These are phyloP conservation scores for Exophiala mesophila DNA, from an alignment of 2,329 filamentous ascomycete species.

Conservation along the genomic window DNA sequence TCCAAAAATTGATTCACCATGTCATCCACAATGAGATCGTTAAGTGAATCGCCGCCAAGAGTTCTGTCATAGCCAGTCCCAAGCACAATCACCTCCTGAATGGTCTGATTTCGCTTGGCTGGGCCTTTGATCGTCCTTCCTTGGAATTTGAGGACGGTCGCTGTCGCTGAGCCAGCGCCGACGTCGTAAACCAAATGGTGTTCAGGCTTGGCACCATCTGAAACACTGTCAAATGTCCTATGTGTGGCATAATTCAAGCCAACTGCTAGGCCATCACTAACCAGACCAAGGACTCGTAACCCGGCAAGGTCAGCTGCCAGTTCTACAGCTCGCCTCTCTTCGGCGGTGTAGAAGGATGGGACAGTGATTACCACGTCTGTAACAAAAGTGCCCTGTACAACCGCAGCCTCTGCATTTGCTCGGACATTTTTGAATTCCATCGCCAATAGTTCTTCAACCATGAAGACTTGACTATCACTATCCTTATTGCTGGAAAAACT, in stretches of 20 bases:
- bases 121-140: constrained; percentile 83
- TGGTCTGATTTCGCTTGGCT: constrained; percentile 89
- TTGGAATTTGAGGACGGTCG: constrained; percentile 85
- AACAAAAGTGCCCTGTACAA: constrained; percentile 68
- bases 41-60: constrained; percentile 84
- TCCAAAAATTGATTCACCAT: constrained; percentile 77
- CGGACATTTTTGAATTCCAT: constrained; percentile 94
- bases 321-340: constrained; percentile 83
- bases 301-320: constrained; percentile 83
- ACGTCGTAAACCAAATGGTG: constrained; percentile 94
- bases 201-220: constrained; percentile 79
- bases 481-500: constrained; percentile 61
- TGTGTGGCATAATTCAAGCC: constrained; percentile 92
- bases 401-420: constrained; percentile 78
- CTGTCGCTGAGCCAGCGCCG: constrained; percentile 91
- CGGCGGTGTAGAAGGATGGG: constrained; percentile 81
- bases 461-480: constrained; percentile 55
- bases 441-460: constrained; percentile 87
- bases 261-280: constrained; percentile 88
- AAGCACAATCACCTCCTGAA: constrained; percentile 89
- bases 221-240: constrained; percentile 79
- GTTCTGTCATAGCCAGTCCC: constrained; percentile 84
- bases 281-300: constrained; percentile 74
- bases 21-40: constrained; percentile 80
- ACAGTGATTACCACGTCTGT: constrained; percentile 83